Base-by-base conservation (phyloP, 192 early-diverging fungal species). In the Oehlia diaphana region DNA sequence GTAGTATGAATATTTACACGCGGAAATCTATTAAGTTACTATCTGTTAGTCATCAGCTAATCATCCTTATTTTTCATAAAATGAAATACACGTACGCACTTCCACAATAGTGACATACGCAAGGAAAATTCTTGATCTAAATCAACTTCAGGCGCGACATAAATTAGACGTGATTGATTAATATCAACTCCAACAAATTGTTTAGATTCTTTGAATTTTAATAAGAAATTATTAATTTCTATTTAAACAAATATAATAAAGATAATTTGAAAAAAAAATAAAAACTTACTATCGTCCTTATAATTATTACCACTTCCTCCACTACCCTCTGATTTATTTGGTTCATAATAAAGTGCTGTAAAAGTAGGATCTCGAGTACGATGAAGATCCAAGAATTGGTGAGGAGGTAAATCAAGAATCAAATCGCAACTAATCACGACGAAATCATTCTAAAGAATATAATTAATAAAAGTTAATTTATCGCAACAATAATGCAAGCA, bases 371-470 rank as follows among this genome's bases (percentile, higher is more conserved):
- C 91, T 33, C 91, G 87, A 23, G 92, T 83, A 33, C 96, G 94
- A 81, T 94, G 93, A 74, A 90, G 83, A 83, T 99, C 95, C 79
- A 99, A 84, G 64, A 99, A 86, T 47, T 91, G 89, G 77, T 92
- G 91, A 42, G 97, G 92, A 9, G 93, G 89, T 16, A 96, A 86
- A 42, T 95, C 93, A n/a, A 95, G 93, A 53, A 97, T 87, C 44
- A 96, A 81, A 84, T 99, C 98, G 83, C 96, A 98, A 71, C 92
- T 90, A 63, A 99, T 84, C 12, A 99, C 93, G 62, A 99, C 92
- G 65, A 99, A 96, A 82, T 98, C 95, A 53, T 86, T 91, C 94
- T 91, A 76, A 23, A 80, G 39, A 23, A 72, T 3, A 12, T 63
- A 26, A 65, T 49, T 49, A 87, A 28, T 21, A 16, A 35, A 37